Evolutionary conservation across 768 basidiomycete genomes (phyloP).

Genomic region (Agaricus subrufescens): DNA sequence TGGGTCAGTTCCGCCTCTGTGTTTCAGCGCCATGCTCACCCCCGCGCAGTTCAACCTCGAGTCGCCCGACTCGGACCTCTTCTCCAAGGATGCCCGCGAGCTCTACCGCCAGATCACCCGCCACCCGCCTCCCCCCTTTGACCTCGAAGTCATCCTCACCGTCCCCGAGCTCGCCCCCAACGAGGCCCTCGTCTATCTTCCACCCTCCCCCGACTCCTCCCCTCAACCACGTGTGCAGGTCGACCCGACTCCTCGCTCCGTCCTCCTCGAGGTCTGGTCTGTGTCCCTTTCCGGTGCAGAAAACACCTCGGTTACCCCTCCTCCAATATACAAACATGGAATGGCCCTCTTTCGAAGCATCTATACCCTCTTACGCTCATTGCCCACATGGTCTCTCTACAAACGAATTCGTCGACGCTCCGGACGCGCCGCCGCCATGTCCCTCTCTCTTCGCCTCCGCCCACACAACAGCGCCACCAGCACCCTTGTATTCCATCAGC

Average conservation of each 20-base stretch:
- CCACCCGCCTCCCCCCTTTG: neutral
- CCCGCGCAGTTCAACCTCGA: slow-evolving; percentile 41
- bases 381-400: slow-evolving; percentile 74
- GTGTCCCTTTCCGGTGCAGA: slow-evolving; percentile 1
- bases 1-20: slow-evolving; percentile 46
- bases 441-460: slow-evolving; percentile 30
- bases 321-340: slow-evolving; percentile 74
- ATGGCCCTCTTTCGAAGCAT: slow-evolving; percentile 79
- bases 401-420: slow-evolving; percentile 51
- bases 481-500: slow-evolving; percentile 30
- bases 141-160: slow-evolving; percentile 51
- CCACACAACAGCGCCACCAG: slow-evolving; percentile 14
- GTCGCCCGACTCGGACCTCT: slow-evolving; percentile 14
- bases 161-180: slow-evolving; percentile 67
- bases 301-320: neutral
- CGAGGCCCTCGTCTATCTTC: slow-evolving; percentile 66
- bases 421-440: slow-evolving; percentile 70
- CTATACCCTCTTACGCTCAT: slow-evolving; percentile 65
- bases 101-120: slow-evolving; percentile 11
- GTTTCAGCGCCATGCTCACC: slow-evolving; percentile 34
- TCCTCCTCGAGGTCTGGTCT: slow-evolving; percentile 24
- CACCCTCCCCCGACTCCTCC: slow-evolving; percentile 24
- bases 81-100: slow-evolving; percentile 11
- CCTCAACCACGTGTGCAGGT: neutral
- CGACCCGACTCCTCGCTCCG: slow-evolving; percentile 18